Evolutionary conservation across 495 filamentous ascomycete species (phyloP).

Genomic region (Endocarpon pusillum): DNA sequence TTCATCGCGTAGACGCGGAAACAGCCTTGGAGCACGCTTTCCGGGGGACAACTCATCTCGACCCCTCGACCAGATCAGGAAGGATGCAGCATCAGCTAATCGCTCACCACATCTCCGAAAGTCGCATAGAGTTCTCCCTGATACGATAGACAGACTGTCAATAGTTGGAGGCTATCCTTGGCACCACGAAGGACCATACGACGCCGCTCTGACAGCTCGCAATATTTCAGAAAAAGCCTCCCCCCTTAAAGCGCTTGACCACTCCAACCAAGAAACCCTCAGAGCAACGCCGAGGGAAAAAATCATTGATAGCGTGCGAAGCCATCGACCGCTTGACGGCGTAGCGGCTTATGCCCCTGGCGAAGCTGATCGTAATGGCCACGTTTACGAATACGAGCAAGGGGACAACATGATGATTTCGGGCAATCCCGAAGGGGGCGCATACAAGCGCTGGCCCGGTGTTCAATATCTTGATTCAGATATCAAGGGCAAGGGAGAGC

Average conservation of each 20-base stretch:
- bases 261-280: slow-evolving; percentile 61
- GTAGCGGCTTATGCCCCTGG: slow-evolving; percentile 63
- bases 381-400: slow-evolving; percentile 64
- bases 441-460: slow-evolving; percentile 49
- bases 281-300: slow-evolving; percentile 70
- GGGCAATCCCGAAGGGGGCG: slow-evolving; percentile 33
- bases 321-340: slow-evolving; percentile 73
- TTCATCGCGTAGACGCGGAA: slow-evolving; percentile 13
- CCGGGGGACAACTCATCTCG: slow-evolving; percentile 42
- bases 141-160: slow-evolving; percentile 72
- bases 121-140: slow-evolving; percentile 48
- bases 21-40: slow-evolving; percentile 39
- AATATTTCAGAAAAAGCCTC: slow-evolving; percentile 44
- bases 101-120: slow-evolving; percentile 44
- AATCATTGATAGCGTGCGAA: slow-evolving; percentile 53
- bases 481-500: slow-evolving; percentile 67
- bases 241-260: slow-evolving; percentile 61
- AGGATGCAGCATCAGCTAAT: slow-evolving; percentile 41
- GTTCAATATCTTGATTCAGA: slow-evolving; percentile 51
- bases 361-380: slow-evolving; percentile 42
- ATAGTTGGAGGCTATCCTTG: slow-evolving; percentile 40
- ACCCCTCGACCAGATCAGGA: slow-evolving; percentile 42
- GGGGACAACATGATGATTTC: slow-evolving; percentile 73
- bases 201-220: slow-evolving; percentile 57
- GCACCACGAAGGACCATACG: slow-evolving; percentile 87